phyloP scores from a whole-genome alignment of 2,329 filamentous ascomycete genomes.

The Plectosphaerella plurivora region DNA sequence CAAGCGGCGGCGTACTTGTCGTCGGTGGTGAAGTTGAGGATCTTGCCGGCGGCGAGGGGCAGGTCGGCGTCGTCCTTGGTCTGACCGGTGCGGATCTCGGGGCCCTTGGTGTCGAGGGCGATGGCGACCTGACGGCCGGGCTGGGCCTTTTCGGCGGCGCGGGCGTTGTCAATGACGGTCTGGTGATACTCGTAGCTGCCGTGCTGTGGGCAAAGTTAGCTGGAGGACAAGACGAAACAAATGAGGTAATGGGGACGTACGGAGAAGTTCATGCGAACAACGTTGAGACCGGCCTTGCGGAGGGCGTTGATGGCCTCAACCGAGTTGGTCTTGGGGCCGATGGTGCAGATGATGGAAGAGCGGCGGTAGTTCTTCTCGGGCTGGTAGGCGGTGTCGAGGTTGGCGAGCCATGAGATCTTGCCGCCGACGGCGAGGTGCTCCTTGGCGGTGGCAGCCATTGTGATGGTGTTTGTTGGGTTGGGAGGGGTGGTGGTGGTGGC shows the following conservation, averaged over 20 bases:
- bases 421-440: constrained; percentile 80
- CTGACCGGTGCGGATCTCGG: constrained; percentile 59
- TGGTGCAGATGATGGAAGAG: constrained; percentile 98
- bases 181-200: constrained; percentile 96
- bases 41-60: constrained; percentile 75
- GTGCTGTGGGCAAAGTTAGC: constrained; percentile 37
- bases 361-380: constrained; percentile 89
- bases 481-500: not conserved
- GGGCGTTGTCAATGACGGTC: constrained; percentile 94
- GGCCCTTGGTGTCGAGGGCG: constrained; percentile 73
- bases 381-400: constrained; percentile 82
- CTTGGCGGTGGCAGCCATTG: constrained; percentile 64
- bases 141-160: constrained; percentile 74
- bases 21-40: constrained; percentile 96
- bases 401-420: constrained; percentile 61
- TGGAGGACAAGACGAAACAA: not conserved
- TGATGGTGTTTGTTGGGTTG: constrained; percentile 22
- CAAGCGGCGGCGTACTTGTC: constrained; percentile 81
- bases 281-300: constrained; percentile 86
- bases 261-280: constrained; percentile 99
- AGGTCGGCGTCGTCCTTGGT: constrained; percentile 84
- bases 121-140: constrained; percentile 87
- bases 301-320: constrained; percentile 95
- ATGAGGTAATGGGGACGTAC: not conserved
- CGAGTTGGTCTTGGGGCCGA: constrained; percentile 98